Conservation (phyloP, 2,329 filamentous ascomycete genomes). For the Calonectria honghensis region DNA sequence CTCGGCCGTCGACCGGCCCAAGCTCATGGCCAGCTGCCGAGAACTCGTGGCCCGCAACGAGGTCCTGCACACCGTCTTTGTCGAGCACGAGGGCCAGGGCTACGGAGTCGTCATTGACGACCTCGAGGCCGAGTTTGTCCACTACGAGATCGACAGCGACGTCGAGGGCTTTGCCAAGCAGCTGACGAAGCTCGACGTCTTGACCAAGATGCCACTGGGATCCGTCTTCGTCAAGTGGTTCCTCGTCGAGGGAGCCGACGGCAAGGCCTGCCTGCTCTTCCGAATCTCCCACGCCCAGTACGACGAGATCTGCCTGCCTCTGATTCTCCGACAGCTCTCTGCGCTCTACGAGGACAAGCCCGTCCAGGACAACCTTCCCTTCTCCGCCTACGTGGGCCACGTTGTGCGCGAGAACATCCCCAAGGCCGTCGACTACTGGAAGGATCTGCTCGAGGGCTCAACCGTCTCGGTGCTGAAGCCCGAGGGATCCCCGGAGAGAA, state of each 20-base stretch:
- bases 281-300: constrained; percentile 82
- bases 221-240: constrained; percentile 78
- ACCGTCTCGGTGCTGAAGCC: constrained; percentile 62
- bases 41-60: constrained; percentile 77
- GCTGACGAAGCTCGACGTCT: constrained; percentile 74
- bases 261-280: constrained; percentile 69
- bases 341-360: constrained; percentile 62
- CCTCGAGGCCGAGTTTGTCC: constrained; percentile 69
- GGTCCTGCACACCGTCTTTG: constrained; percentile 80
- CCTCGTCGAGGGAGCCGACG: constrained; percentile 63
- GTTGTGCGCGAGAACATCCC: constrained; percentile 63
- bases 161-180: constrained; percentile 71
- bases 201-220: constrained; percentile 73
- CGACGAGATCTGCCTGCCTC: constrained; percentile 79
- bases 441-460: constrained; percentile 73
- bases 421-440: constrained; percentile 77
- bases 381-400: constrained; percentile 62
- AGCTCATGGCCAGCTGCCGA: constrained; percentile 70
- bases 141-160: constrained; percentile 69
- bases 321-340: constrained; percentile 75
- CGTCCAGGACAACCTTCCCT: constrained; percentile 61
- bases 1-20: constrained; percentile 62
- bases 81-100: constrained; percentile 69
- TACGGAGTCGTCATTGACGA: constrained; percentile 76
- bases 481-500: background rate